phyloP scores from a whole-genome alignment of 805 yeast genomes.

The Geotrichum ghanense region DNA sequence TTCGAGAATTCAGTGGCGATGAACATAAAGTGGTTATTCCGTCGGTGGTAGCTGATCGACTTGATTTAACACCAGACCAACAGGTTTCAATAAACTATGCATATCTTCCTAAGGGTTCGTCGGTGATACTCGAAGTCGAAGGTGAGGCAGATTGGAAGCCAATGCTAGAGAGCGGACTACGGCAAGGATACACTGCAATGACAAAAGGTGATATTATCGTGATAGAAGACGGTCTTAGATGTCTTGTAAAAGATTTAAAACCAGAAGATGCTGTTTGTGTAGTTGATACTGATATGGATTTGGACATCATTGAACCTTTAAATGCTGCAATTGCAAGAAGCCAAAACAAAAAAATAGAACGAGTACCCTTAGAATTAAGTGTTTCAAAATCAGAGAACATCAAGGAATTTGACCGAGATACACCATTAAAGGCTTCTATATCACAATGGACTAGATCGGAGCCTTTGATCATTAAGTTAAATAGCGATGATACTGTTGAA shows the following conservation, averaged over 20 bases:
- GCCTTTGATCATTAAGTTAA: neutral
- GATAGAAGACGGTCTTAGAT: conserved; percentile 15
- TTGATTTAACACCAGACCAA: conserved; percentile 17
- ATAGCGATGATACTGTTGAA: conserved; percentile 13
- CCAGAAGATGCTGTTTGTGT: conserved; percentile 36
- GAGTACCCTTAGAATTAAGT: too few species aligned
- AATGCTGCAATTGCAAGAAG: too few species aligned
- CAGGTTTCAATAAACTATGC: conserved; percentile 19
- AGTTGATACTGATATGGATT: conserved; percentile 43
- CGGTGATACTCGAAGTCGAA: conserved; percentile 31
- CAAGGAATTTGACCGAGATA: conserved; percentile 16
- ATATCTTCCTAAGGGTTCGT: conserved; percentile 36
- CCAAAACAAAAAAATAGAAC: too few species aligned
- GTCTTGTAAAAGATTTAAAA: conserved; percentile 31
- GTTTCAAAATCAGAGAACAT: conserved; percentile 8
- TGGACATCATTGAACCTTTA: conserved; percentile 22
- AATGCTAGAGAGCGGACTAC: conserved; percentile 40
- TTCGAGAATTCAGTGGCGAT: conserved; percentile 37
- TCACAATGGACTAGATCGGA: neutral
- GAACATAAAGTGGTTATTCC: conserved; percentile 31
- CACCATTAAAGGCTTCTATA: conserved; percentile 12
- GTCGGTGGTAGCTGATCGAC: conserved; percentile 21
- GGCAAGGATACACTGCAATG: conserved; percentile 38
- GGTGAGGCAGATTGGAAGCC: conserved; percentile 38
- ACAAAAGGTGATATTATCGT: conserved; percentile 28